Conservation (phyloP, 1,284 basidiomycete genomes). For the Irpex lacteus region DNA sequence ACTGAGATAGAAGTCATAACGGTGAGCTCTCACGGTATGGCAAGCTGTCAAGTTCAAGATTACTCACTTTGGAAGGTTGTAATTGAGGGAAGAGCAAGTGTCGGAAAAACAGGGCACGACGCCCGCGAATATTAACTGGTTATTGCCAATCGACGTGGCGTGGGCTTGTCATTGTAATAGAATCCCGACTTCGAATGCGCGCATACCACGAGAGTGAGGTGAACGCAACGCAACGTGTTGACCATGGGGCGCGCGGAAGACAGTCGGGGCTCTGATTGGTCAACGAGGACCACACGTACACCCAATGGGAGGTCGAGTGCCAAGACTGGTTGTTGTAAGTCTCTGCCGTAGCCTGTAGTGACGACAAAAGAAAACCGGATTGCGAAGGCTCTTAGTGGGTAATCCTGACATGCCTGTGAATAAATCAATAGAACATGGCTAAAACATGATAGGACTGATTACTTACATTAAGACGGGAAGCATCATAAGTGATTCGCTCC, state of each 20-base stretch:
- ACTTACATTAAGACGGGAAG: too few relatives aligned
- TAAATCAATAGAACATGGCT: too few relatives aligned
- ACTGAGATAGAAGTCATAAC: background rate
- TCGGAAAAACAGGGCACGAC: background rate
- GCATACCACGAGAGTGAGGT: background rate
- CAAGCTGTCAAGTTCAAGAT: background rate
- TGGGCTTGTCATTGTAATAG: background rate
- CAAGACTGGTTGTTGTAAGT: background rate
- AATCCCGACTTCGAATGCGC: background rate
- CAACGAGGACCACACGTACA: background rate
- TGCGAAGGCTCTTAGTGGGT: background rate
- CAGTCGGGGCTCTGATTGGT: background rate
- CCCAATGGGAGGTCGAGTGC: background rate
- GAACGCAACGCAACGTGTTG: background rate
- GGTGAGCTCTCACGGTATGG: background rate
- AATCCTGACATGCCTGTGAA: too few relatives aligned
- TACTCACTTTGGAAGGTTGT: background rate
- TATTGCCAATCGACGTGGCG: background rate
- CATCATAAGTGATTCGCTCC: too few relatives aligned
- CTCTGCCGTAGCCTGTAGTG: background rate
- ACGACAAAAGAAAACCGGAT: background rate
- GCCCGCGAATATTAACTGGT: background rate
- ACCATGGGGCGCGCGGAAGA: background rate
- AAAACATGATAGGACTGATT: too few relatives aligned
- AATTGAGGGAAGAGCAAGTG: background rate